Base-by-base conservation (phyloP, 192 early-diverging fungal genomes). In the Helicostylum pulchrum region DNA sequence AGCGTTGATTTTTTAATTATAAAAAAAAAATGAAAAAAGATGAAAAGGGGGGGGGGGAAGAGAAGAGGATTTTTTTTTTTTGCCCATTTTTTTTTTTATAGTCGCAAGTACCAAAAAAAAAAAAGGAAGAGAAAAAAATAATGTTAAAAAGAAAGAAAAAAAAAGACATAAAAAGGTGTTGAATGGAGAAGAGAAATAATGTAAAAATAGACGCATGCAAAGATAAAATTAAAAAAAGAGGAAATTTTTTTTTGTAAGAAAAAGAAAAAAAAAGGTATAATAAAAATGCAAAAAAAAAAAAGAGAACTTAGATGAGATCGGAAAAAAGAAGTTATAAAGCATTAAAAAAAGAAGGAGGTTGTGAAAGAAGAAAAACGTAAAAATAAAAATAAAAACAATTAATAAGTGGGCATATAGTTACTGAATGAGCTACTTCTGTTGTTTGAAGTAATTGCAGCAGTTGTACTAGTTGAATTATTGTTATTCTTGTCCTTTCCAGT, bases 401-500 rank as follows among this genome's bases (percentile, higher is more conserved):
- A 59, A 42, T 45, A 59, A 14, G 36, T 42, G 36, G 57, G 57
- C 14, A 59, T 43, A 42, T 43, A 59, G 21, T 59, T 59, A 45
- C 57, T 59, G 42, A 59, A 59, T 23, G 57, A 59, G 34, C 36
- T 39, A 48, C 11, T 15, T 48, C 46, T 9, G n/a, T 48, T 48
- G 1, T 2, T 19, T 17, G 46, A 48, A 39, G 7, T 39, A 39
- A 39, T 5, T 48, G 46, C 12, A 48, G 12, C n/a, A 6, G 46
- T 0, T 4, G 12, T 15, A 48, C 12, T 48, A 15, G 12, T 48
- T 9, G 44, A 12, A 45, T 45, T 45, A 45, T 45, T 45, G 4
- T 15, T 45, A 48, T 31, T 43, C 42, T 64, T 64, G 19, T 84
- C 83, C 52, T 80, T 81, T 57, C 68, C 72, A 34, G 74, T 81